Evolutionary conservation across 805 yeast species (phyloP), one percentile per base, ranked within the genome.

Genomic region (Starmerella potacharoeniae): DNA sequence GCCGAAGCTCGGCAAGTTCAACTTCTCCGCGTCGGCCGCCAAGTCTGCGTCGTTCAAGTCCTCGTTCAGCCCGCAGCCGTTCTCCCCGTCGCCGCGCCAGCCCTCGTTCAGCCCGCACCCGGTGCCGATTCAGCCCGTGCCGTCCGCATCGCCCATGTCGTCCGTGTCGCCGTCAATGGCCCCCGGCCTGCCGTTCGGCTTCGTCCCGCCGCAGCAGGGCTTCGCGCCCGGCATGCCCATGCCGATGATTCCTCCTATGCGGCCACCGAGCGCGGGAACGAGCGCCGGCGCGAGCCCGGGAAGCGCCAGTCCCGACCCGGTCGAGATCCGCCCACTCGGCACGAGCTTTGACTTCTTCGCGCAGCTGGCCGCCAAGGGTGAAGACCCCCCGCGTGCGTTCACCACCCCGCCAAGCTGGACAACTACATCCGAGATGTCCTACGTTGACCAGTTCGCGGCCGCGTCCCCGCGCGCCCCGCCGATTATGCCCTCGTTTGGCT

Each of bases 41-140:
- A 83, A 80, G 69, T 78, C 83, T 66, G 59, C 86, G 85, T 14
- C 81, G 80, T 10, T 75, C 81, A 2, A 83, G 82, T 62, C 58
- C 28, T 39, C 54, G 17, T 22, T 49, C 35, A 35, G 48, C 29
- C 53, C 60, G 77, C 85, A 9, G 86, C 87, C 14, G 60, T 60
- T 44, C 39, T 17, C 46, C 4, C 58, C 56, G 14, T 16, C 29
- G 22, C 49, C 40, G 2, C 16, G 49, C 33, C 43, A 52, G 40
- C 36, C 54, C 33, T 48, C 52, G 40, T 55, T 52, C 36, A 53
- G 43, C n/a, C 51, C 54, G n/a, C 49, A 46, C 31, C 40, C 49
- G n/a, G 40, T 52, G 51, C 43, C 40, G 7, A 44, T 51, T 36
- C 46, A 33, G 29, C 49, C 49, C 8, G 17, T 46, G 6, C 40